Evolutionary conservation across 2,329 filamentous ascomycete species (phyloP), one percentile per base, ranked within the genome.

Genomic region (Verticillium zaregamsianum): DNA sequence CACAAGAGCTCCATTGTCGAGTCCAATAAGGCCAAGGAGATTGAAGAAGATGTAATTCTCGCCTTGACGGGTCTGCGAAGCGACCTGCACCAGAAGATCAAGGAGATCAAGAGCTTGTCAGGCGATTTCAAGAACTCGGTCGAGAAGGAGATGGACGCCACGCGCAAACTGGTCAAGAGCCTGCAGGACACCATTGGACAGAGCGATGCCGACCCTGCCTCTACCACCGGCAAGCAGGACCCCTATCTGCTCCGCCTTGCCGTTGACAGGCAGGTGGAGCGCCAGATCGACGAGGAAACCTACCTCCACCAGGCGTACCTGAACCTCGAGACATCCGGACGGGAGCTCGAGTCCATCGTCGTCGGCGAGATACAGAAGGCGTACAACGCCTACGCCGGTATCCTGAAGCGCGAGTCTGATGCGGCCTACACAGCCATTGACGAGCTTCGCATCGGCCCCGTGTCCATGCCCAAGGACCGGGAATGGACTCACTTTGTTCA

Each of bases 341-440:
- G 93, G 64, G 95, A 99, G 76, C 86, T 99, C 2, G 95, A 99
- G 76, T 91, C 92, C 0, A 98, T 99, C 66, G 92, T 99, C 1
- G 92, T 99, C 15, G 92, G 93, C 67, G 95, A 99, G 76, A 96
- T 99, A 52, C 95, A 99, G 72, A 98, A 98, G 75, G 93, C 95
- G 0, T 98, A 97, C 79, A 97, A 95, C 70, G 93, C 93, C 2
- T 92, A 97, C 68, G 91, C 93, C 28, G 90, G 90, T 59, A 96
- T 98, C 66, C 80, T 98, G 64, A 96, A 94, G 79, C 89, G 93
- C 56, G 94, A 98, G 72, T 91, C 92, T 11, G 93, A 96, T 66
- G 88, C 92, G 60, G 87, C 90, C 37, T 91, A 92, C 71, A 84
- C 85, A 61, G 84, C 91, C 2, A 85, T 94, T 12, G 92, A 96